These are phyloP conservation scores for Carpinus fangiana DNA, from an alignment of 306 rosid genomes.

Conservation along the genomic window DNA sequence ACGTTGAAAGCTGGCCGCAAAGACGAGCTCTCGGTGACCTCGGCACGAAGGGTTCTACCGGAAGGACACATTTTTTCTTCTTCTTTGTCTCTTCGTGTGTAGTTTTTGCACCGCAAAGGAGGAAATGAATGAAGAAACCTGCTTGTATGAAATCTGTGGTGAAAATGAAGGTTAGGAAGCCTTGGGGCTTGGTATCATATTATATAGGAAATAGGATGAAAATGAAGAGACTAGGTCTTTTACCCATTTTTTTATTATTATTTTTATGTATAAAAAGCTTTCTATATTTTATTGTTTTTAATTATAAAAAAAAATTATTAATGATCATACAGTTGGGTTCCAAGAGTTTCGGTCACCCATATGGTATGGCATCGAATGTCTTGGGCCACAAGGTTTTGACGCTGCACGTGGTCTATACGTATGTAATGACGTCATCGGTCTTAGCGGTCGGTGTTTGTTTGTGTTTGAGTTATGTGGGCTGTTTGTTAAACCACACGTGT, in stretches of 20 bases:
- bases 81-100: not conserved
- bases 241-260: no score
- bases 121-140: not conserved
- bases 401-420: not conserved
- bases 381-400: not conserved
- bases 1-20: conserved; percentile 74
- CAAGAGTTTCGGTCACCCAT: not conserved
- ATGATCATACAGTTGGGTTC: not conserved
- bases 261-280: no score
- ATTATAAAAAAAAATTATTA: not conserved
- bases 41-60: conserved; percentile 23
- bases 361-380: not conserved
- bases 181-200: no score
- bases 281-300: not conserved
- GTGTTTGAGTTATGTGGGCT: not conserved
- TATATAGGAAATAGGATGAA: not conserved
- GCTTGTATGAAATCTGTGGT: not conserved
- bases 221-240: not conserved
- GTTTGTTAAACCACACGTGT: not conserved
- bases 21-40: conserved; percentile 2
- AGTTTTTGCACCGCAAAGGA: not conserved
- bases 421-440: conserved; percentile 11
- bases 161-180: no score
- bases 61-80: conserved; percentile 65
- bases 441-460: not conserved